Percentiles rank a stretch among this genome's conserved stretches.
phyloP scores from a whole-genome alignment of 306 rosid genomes.

The Begonia fuchsioides region DNA sequence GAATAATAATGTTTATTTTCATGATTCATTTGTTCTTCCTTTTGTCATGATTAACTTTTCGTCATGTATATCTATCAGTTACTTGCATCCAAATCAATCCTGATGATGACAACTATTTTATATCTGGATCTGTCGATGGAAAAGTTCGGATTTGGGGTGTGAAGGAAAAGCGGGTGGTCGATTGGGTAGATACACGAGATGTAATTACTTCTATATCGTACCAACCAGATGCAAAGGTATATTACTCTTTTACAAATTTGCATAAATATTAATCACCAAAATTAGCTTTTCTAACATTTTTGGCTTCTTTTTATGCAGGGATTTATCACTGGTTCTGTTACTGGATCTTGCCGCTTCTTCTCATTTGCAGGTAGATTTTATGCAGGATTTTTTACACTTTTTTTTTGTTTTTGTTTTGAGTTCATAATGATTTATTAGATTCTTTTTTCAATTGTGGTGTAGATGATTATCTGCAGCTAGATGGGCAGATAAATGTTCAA shows the following conservation, averaged over 20 bases:
- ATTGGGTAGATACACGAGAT: slow-evolving; percentile 68
- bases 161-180: slow-evolving; percentile 62
- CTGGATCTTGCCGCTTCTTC: slow-evolving; percentile 61
- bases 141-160: slow-evolving; percentile 84
- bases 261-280: no score
- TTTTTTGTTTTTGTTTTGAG: no score
- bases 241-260: slow-evolving; percentile 7
- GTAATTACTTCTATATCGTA: slow-evolving; percentile 69
- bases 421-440: no score
- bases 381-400: background rate
- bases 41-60: background rate
- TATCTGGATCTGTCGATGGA: slow-evolving; percentile 85
- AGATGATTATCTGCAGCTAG: slow-evolving; percentile 12
- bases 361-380: slow-evolving; percentile 42
- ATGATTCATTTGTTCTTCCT: background rate
- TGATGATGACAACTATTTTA: slow-evolving; percentile 48
- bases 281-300: no score
- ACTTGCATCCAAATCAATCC: slow-evolving; percentile 91
- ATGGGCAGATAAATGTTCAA: slow-evolving; percentile 26
- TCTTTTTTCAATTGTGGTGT: no score
- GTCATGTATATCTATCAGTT: slow-evolving; percentile 28
- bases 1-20: no score
- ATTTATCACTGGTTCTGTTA: slow-evolving; percentile 52
- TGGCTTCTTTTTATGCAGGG: slow-evolving; percentile 32
- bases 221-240: slow-evolving; percentile 66